A percentile compares a stretch with the other conserved stretches of the same genome.
Conservation (phyloP, 2,329 filamentous ascomycete species). For the Fusarium nurragi region DNA sequence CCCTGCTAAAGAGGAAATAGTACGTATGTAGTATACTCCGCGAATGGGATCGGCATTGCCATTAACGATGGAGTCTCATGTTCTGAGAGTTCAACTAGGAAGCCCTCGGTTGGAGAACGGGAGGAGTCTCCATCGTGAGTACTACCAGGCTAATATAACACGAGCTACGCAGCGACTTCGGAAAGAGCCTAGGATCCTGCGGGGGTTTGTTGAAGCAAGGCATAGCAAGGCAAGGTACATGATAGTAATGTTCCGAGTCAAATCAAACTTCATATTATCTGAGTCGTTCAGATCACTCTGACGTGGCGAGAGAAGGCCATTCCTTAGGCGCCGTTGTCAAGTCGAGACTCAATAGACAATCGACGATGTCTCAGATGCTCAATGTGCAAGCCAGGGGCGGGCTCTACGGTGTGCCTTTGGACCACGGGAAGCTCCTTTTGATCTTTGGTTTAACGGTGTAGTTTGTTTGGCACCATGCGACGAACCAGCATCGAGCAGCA, state of each 20-base stretch:
- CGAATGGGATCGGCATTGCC: no score
- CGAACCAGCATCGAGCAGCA: slow-evolving; percentile 35
- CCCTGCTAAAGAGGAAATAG: slow-evolving; percentile 15
- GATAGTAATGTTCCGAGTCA: not conserved
- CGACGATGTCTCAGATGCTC: slow-evolving; percentile 16
- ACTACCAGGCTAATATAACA: slow-evolving; percentile 2
- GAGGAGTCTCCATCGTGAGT: slow-evolving; percentile 19
- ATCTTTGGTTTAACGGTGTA: slow-evolving; percentile 11
- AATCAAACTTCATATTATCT: slow-evolving; percentile 21
- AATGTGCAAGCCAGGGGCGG: not conserved
- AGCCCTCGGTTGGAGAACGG: slow-evolving; percentile 13
- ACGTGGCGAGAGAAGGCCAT: slow-evolving; percentile 33
- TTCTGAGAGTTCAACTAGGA: slow-evolving; percentile 8
- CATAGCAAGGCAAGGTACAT: not conserved
- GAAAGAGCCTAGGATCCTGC: not conserved
- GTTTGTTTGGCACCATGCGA: slow-evolving; percentile 19
- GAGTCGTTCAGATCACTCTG: slow-evolving; percentile 24
- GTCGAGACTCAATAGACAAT: slow-evolving; percentile 11
- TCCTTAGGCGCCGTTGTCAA: slow-evolving; percentile 15
- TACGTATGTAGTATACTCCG: no score
- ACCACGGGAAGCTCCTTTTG: slow-evolving; percentile 36
- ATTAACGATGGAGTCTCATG: slow-evolving; percentile 27
- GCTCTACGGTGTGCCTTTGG: slow-evolving; percentile 15
- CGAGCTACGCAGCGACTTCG: not conserved
- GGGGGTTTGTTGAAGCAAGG: slow-evolving; percentile 17